phyloP scores from a whole-genome alignment of 2,329 filamentous ascomycete species.

The Fusarium falciforme region DNA sequence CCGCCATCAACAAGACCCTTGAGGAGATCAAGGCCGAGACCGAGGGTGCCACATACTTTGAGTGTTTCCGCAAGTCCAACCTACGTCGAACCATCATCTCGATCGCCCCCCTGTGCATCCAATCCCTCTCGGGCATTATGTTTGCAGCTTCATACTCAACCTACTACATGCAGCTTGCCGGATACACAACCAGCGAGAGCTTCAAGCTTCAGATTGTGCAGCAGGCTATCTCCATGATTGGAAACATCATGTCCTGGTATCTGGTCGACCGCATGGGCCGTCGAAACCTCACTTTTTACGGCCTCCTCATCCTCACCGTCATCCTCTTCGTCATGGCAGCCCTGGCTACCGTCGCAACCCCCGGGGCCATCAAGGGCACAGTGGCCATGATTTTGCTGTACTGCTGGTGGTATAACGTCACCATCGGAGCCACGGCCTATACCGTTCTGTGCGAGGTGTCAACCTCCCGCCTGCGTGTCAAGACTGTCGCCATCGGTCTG shows the following conservation, averaged over 20 bases:
- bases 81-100: slow-evolving; percentile 54
- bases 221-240: slow-evolving; percentile 52
- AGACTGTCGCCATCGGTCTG: slow-evolving; percentile 17
- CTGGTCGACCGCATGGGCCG: slow-evolving; percentile 53
- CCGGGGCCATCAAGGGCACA: slow-evolving; percentile 38
- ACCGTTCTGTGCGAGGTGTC: slow-evolving; percentile 17
- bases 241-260: slow-evolving; percentile 54
- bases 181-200: slow-evolving; percentile 49
- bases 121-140: slow-evolving; percentile 49
- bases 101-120: slow-evolving; percentile 50
- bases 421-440: slow-evolving; percentile 17
- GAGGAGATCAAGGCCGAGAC: slow-evolving; percentile 50
- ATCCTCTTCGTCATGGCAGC: slow-evolving; percentile 54
- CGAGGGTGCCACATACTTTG: slow-evolving; percentile 51
- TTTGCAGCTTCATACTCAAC: slow-evolving; percentile 54
- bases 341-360: slow-evolving; percentile 42
- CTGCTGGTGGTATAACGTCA: slow-evolving; percentile 51
- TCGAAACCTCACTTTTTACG: slow-evolving; percentile 50
- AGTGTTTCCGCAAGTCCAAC: slow-evolving; percentile 55
- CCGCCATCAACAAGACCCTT: slow-evolving; percentile 46
- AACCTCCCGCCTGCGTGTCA: slow-evolving; percentile 5
- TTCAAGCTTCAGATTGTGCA: slow-evolving; percentile 55
- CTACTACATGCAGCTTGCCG: slow-evolving; percentile 57
- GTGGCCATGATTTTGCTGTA: slow-evolving; percentile 53
- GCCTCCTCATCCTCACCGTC: slow-evolving; percentile 46